Conservation (phyloP, 2,329 filamentous ascomycete genomes). For the Venturia asperata region DNA sequence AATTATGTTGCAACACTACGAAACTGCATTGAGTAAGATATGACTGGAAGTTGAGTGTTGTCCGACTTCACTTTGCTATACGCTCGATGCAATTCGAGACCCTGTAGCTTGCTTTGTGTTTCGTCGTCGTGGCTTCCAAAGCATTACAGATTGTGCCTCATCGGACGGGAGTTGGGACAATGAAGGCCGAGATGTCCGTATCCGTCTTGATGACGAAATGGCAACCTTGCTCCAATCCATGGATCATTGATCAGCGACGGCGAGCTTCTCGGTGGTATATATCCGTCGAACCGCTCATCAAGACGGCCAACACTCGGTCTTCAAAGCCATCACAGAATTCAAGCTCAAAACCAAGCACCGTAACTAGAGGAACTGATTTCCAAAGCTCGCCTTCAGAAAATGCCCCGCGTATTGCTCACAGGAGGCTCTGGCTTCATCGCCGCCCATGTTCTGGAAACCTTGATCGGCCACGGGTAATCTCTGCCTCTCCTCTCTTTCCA, state of each 20-base stretch:
- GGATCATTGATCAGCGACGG: background rate
- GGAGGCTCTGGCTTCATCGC: slow-evolving; percentile 60
- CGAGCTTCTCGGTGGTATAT: background rate
- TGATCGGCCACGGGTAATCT: slow-evolving; percentile 46
- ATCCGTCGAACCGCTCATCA: background rate
- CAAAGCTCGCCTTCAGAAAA: slow-evolving; percentile 20
- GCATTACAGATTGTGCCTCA: background rate
- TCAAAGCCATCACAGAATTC: background rate
- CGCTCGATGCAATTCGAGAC: no score
- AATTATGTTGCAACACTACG: background rate
- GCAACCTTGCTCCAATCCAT: background rate
- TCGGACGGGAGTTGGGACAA: background rate
- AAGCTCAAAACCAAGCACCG: background rate
- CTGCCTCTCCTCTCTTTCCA: slow-evolving; percentile 16
- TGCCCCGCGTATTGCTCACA: slow-evolving; percentile 37
- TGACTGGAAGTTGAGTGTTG: background rate
- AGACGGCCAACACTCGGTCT: background rate
- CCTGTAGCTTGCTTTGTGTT: no score
- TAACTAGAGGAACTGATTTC: background rate
- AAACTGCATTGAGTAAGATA: background rate
- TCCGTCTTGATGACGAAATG: background rate
- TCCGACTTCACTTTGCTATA: no score
- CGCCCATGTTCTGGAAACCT: slow-evolving; percentile 54
- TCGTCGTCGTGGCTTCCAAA: no score
- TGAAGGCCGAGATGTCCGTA: background rate